Evolutionary conservation across 805 yeast species (phyloP).

Genomic region (Wickerhamomyces queroliae): DNA sequence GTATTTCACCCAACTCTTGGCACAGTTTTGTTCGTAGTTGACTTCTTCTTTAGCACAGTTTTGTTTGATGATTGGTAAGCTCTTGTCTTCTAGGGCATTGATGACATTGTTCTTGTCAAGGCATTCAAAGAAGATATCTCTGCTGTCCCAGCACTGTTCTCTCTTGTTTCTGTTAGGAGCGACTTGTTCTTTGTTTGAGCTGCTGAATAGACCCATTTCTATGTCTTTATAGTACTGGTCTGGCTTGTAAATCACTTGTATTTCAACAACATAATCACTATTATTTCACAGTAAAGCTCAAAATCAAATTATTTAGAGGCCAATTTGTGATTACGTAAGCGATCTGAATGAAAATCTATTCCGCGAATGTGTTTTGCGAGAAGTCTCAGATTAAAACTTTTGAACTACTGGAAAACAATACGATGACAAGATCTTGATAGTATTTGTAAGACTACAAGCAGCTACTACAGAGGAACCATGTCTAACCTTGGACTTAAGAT

Average conservation of each 20-base stretch:
- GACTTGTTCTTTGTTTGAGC: conserved; percentile 24
- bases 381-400: no score
- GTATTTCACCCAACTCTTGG: conserved; percentile 81
- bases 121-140: conserved; percentile 76
- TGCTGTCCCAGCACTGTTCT: conserved; percentile 81
- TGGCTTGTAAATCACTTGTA: neutral
- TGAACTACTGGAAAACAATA: neutral
- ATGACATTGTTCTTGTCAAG: conserved; percentile 61
- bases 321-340: no score
- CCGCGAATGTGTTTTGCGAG: no score
- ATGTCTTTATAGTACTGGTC: no score
- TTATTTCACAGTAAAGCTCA: neutral
- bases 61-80: conserved; percentile 38
- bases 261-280: neutral
- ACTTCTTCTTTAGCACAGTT: conserved; percentile 53
- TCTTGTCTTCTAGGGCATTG: conserved; percentile 59
- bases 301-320: no score
- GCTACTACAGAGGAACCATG: conserved; percentile 20
- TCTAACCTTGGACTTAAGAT: conserved; percentile 48
- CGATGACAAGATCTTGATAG: neutral
- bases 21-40: conserved; percentile 71
- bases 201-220: conserved; percentile 48
- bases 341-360: no score
- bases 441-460: conserved; percentile 20
- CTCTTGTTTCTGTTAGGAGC: conserved; percentile 66